Conservation (phyloP, 257 asterid genomes). For the Henckelia pumila region DNA sequence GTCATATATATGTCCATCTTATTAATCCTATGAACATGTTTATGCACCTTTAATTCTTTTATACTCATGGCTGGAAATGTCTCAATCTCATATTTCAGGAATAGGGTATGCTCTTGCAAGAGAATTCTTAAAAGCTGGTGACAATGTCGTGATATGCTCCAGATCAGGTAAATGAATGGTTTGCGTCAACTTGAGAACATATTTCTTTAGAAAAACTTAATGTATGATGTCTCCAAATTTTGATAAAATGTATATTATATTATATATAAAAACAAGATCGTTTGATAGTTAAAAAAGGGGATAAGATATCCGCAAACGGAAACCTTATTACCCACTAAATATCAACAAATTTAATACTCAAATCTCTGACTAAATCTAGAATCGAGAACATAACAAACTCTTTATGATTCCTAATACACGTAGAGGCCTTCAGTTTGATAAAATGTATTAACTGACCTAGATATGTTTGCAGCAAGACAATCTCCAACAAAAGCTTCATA, state of each 20-base stretch:
- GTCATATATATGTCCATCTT: not conserved
- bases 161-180: slow-evolving; percentile 57
- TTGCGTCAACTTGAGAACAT: not conserved
- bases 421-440: too few species aligned
- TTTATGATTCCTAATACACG: too few species aligned
- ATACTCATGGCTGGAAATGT: slow-evolving; percentile 1
- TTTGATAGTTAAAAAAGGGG: too few species aligned
- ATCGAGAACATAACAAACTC: too few species aligned
- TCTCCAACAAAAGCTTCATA: not conserved
- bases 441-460: not conserved
- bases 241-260: too few species aligned
- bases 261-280: too few species aligned
- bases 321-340: too few species aligned
- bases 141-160: slow-evolving; percentile 85
- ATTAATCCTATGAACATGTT: not conserved
- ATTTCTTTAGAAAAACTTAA: not conserved
- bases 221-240: not conserved
- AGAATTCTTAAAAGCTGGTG: slow-evolving; percentile 87
- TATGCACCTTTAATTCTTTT: slow-evolving; percentile 1
- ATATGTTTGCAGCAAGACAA: not conserved
- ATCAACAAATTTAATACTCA: too few species aligned
- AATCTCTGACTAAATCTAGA: too few species aligned
- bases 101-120: slow-evolving; percentile 92
- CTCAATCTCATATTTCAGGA: slow-evolving; percentile 47
- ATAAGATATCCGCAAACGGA: too few species aligned